Evolutionary conservation across 225 moss, liverwort and hornwort genomes (phyloP), one percentile per base, ranked within the genome.

Genomic region (Physcomitrium patens): DNA sequence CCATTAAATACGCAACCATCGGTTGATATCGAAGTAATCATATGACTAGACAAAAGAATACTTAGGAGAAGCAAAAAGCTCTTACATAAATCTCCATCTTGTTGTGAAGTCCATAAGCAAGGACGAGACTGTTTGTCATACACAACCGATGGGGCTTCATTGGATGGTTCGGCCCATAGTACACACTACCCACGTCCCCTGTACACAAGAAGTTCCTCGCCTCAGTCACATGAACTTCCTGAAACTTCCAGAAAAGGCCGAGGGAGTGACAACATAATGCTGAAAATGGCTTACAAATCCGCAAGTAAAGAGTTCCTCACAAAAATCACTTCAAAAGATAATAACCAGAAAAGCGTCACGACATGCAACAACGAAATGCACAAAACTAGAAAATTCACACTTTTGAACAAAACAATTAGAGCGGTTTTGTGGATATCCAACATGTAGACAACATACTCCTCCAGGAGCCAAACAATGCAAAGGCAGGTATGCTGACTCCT

Each of bases 101-200:
- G 26, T 93, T 89, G 49, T 99, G 95, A 10, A 99, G 93, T 51
- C 91, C 95, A 80, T 99, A 99, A 22, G 94, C 95, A 80, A 95
- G 92, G 63, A 99, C 95, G 82, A 99, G 90, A 76, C 93, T 95
- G 69, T 99, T 95, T n/a, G 94, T 99, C 97, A 99, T 99, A 82
- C 93, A 99, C 22, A 99, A 89, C 5, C 97, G 93, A 76, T 99
- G 97, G 9, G 97, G 97, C 82, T 99, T 99, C 97, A 99, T 99
- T 12, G 97, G 97, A 72, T 99, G 97, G 59, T 93, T 99, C 15
- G 94, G 97, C 43, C 97, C 97, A 81, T 99, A 97, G 74, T 97
- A 97, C 31, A 97, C 94, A 76, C 93, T 94, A 19, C 97, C 97
- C 41, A 97, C 91, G 66, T 97, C 97, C 80, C 93, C 96, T 96